Evolutionary conservation across 805 yeast genomes (phyloP).

Genomic region (Brettanomyces anomalus): DNA sequence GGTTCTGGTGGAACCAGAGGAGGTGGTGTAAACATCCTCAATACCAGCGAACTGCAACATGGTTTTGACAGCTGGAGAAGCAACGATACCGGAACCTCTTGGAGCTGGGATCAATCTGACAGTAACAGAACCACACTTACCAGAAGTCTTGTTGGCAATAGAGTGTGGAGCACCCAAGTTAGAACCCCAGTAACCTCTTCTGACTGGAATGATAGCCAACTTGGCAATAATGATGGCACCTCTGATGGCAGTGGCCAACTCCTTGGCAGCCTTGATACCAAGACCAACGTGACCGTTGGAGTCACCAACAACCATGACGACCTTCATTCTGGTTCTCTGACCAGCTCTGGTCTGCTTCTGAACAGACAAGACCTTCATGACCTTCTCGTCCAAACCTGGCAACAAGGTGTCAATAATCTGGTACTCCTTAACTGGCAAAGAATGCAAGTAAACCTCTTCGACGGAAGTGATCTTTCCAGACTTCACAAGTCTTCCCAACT

Average conservation of each 20-base stretch:
- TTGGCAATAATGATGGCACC: constrained; percentile 99
- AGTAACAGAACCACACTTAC: constrained; percentile 99
- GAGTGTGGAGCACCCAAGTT: constrained; percentile 99
- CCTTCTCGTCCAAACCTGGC: constrained; percentile 96
- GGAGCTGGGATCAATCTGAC: constrained; percentile 99
- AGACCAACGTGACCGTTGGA: constrained; percentile 99
- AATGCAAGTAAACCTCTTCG: constrained; percentile 98
- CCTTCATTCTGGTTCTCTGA: constrained; percentile 99
- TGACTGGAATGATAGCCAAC: constrained; percentile 97
- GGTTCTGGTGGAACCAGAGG: constrained; percentile 99
- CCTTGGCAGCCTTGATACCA: constrained; percentile 99
- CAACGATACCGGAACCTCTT: constrained; percentile 99
- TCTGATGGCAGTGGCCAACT: constrained; percentile 99
- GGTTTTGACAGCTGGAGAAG: constrained; percentile 99
- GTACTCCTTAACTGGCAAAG: constrained; percentile 98
- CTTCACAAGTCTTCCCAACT: constrained; percentile 98
- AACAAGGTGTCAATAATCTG: constrained; percentile 95
- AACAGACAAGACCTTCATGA: constrained; percentile 99
- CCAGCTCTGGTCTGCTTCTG: constrained; percentile 99
- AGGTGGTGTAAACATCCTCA: constrained; percentile 98
- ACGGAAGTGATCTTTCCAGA: constrained; percentile 95
- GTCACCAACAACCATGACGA: constrained; percentile 99
- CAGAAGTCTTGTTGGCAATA: constrained; percentile 94
- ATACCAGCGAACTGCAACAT: constrained; percentile 99
- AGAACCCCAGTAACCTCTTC: constrained; percentile 99